Percentiles rank a stretch among this genome's conserved stretches.
Evolutionary conservation across 179 eudicot genomes (phyloP).

Genomic region (Dionaea muscipula): DNA sequence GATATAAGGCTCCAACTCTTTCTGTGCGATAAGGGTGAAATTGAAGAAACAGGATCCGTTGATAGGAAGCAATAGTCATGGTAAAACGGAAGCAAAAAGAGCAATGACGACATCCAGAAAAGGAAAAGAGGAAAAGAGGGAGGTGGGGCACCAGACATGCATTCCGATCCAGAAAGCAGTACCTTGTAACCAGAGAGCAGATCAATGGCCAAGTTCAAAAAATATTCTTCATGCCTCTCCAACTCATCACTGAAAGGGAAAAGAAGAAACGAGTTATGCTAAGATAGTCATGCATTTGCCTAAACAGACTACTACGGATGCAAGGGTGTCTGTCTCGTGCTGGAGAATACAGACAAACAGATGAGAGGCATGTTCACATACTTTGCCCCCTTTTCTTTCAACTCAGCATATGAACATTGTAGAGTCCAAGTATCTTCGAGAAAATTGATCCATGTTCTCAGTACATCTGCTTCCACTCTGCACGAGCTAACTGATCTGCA

Average conservation of each 20-base stretch:
- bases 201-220: slow-evolving; percentile 48
- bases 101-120: not conserved
- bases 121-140: not conserved
- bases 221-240: slow-evolving; percentile 72
- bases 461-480: slow-evolving; percentile 63
- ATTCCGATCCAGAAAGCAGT: slow-evolving; percentile 2
- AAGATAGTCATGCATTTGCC: slow-evolving; percentile 1
- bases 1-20: slow-evolving; percentile 73
- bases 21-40: slow-evolving; percentile 36
- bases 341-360: no score
- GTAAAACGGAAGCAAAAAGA: not conserved
- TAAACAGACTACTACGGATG: no score
- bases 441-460: slow-evolving; percentile 87
- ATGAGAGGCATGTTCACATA: slow-evolving; percentile 19
- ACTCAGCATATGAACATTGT: slow-evolving; percentile 50
- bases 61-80: not conserved
- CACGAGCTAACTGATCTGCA: slow-evolving; percentile 57
- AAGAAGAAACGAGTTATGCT: slow-evolving; percentile 10
- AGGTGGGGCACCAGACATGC: not conserved
- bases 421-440: slow-evolving; percentile 94
- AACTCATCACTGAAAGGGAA: slow-evolving; percentile 50
- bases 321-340: no score
- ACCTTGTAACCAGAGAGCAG: slow-evolving; percentile 87
- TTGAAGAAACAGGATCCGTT: no score
- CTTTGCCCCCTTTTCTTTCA: slow-evolving; percentile 66